Percentiles rank a stretch among this genome's conserved stretches.
Conservation (phyloP, 2,329 filamentous ascomycete species). For the Aspergillus ochraceoroseus region DNA sequence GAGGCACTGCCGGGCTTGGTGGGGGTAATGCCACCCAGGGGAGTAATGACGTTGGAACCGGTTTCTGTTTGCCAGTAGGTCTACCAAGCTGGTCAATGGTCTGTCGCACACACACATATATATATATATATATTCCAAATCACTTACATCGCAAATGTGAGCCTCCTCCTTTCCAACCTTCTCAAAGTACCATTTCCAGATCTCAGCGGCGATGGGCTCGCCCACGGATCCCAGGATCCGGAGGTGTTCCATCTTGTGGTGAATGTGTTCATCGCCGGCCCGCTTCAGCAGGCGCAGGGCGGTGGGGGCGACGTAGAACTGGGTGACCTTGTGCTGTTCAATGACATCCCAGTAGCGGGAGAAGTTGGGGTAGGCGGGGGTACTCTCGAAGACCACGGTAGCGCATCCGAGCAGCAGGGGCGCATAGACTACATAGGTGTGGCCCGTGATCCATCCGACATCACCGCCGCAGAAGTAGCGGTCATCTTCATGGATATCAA, state of each 20-base stretch:
- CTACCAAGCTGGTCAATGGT: slow-evolving; percentile 43
- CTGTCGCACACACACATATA: neutral
- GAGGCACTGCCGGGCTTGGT: slow-evolving; percentile 97
- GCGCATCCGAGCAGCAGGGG: slow-evolving; percentile 87
- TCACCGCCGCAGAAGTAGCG: slow-evolving; percentile 97
- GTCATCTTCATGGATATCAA: slow-evolving; percentile 92
- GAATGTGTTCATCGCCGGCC: slow-evolving; percentile 87
- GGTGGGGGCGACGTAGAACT: slow-evolving; percentile 97
- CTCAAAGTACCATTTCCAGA: slow-evolving; percentile 99
- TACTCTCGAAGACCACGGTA: slow-evolving; percentile 96
- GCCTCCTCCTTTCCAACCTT: slow-evolving; percentile 88
- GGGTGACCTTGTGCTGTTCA: slow-evolving; percentile 87
- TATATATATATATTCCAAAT: neutral
- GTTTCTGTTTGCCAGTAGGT: slow-evolving; percentile 99
- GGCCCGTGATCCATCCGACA: slow-evolving; percentile 97
- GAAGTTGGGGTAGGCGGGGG: slow-evolving; percentile 94
- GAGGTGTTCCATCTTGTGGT: slow-evolving; percentile 81
- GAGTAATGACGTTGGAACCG: slow-evolving; percentile 91
- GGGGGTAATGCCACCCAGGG: slow-evolving; percentile 84
- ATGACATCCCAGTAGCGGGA: slow-evolving; percentile 99
- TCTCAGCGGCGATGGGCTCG: slow-evolving; percentile 93
- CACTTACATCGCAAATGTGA: slow-evolving; percentile 86
- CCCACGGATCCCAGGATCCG: slow-evolving; percentile 90
- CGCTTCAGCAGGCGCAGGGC: slow-evolving; percentile 90
- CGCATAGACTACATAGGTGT: slow-evolving; percentile 97